Evolutionary conservation across 805 yeast species (phyloP), one percentile per base, ranked within the genome.

Genomic region (Suhomyces xylopsoci): DNA sequence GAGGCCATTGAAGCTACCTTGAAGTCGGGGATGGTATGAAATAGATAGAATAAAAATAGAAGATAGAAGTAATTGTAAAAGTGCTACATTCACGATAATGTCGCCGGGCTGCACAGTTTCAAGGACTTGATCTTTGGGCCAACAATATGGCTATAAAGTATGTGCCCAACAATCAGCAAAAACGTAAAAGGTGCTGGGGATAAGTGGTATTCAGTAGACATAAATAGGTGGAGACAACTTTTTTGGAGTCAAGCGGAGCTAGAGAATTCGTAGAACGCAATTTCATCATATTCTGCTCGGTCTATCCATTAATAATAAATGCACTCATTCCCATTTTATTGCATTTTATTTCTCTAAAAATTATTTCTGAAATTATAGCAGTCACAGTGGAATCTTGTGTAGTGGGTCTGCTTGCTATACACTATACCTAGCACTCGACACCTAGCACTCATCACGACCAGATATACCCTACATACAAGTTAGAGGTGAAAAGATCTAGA

Each of bases 1-100:
- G 88, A 85, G 53, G 71, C 81, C 48, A 80, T 91, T 22, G 96
- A 90, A 64, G 71, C 68, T 25, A 73, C 81, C 19, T 69, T 87
- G 45, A 67, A 68, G 51, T 44, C 43, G 14, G 59, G 58, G 19
- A 12, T 24, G 43, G 25, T 36, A 17, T 42, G 7, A 22, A 42
- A 17, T n/a, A 32, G 8, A 32, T 28, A 32, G 17, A 6, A n/a
- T n/a, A n/a, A 5, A 32, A 32, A 30, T 30, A 30, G 5, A 12
- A 32, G 36, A 14, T 28, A 28, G 6, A 26, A 26, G 25, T 22
- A 6, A 22, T 22, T 22, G 3, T 22, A 3, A 22, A 22, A 22
- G 25, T 22, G 25, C 25, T 22, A 22, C 25, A 22, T 22, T 22
- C 25, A 22, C 25, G 4, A 10, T 26, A 26, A 10, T 26, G 28